Evolutionary conservation across 306 rosid species (phyloP).

Genomic region (Cucurbita argyrosperma): DNA sequence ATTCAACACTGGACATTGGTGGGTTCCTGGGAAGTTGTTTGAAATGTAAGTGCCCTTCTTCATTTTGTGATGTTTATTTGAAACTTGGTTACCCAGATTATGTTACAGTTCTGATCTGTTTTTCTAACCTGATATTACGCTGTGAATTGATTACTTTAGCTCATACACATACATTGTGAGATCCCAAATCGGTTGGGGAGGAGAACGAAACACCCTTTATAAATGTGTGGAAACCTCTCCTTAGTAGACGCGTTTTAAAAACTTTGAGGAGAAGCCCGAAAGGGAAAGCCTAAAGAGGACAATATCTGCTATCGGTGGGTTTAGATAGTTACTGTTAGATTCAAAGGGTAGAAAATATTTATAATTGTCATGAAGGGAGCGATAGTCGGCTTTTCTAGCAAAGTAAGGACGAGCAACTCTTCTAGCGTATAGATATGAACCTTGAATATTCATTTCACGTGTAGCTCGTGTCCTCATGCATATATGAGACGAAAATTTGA

Average conservation of each 20-base stretch:
- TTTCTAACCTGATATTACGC: not conserved
- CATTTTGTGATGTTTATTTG: not conserved
- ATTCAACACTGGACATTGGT: slow-evolving; percentile 94
- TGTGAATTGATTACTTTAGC: not conserved
- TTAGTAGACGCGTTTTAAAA: no score
- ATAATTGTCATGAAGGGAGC: not conserved
- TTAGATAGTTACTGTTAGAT: not conserved
- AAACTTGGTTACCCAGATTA: not conserved
- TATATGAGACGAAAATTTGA: not conserved
- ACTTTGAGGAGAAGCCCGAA: no score
- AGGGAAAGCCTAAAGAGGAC: no score
- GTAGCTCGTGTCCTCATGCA: not conserved
- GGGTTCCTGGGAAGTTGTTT: slow-evolving; percentile 82
- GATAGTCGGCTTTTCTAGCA: not conserved
- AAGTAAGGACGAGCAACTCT: not conserved
- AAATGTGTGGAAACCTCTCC: no score
- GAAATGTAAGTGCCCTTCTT: slow-evolving; percentile 38
- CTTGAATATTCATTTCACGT: not conserved
- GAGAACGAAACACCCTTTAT: no score
- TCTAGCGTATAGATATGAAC: not conserved
- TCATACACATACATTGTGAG: no score
- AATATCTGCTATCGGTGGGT: no score
- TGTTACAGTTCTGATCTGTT: not conserved
- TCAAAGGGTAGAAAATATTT: not conserved
- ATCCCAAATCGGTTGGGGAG: no score